Evolutionary conservation across 352 stramenopile species (phyloP).

Genomic region (Halophytophthora polymorphica): DNA sequence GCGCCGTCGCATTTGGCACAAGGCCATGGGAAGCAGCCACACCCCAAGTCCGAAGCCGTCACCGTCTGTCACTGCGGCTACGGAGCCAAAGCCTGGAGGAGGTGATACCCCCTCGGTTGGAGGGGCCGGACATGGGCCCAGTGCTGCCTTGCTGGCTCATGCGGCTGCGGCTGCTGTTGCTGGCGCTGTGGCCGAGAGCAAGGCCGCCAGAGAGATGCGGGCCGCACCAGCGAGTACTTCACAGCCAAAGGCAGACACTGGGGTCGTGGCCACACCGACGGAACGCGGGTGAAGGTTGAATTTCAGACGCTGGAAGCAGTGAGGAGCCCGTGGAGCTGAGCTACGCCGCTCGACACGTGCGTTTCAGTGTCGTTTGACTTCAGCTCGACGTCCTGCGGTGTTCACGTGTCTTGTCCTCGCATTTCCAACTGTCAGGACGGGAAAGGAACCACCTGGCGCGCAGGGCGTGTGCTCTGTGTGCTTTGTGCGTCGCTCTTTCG

Average conservation of each 20-base stretch:
- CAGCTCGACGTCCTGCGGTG: too few relatives aligned
- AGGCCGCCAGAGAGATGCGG: not conserved
- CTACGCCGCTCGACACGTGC: too few relatives aligned
- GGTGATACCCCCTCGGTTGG: not conserved
- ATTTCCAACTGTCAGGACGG: too few relatives aligned
- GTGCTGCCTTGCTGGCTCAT: slow-evolving; percentile 18
- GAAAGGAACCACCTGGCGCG: too few relatives aligned
- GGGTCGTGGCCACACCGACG: too few relatives aligned
- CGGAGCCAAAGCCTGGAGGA: not conserved
- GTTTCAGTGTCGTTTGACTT: too few relatives aligned
- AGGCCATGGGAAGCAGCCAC: slow-evolving; percentile 27
- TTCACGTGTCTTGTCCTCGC: too few relatives aligned
- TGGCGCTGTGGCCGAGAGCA: slow-evolving; percentile 9
- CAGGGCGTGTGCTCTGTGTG: too few relatives aligned
- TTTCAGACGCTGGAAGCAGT: too few relatives aligned
- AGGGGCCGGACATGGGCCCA: not conserved
- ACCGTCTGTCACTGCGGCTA: not conserved
- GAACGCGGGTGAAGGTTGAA: too few relatives aligned
- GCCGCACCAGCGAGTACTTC: not conserved
- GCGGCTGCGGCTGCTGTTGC: slow-evolving; percentile 14
- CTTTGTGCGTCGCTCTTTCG: too few relatives aligned
- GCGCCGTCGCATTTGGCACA: slow-evolving; percentile 58
- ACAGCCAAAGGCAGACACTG: slow-evolving; percentile 6
- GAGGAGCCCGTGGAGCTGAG: too few relatives aligned
- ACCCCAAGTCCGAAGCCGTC: slow-evolving; percentile 3